A percentile compares a stretch with the other conserved stretches of the same genome.
These are phyloP conservation scores for Piper longum DNA, from an alignment of 164 flowering plant genomes.

Conservation along the genomic window DNA sequence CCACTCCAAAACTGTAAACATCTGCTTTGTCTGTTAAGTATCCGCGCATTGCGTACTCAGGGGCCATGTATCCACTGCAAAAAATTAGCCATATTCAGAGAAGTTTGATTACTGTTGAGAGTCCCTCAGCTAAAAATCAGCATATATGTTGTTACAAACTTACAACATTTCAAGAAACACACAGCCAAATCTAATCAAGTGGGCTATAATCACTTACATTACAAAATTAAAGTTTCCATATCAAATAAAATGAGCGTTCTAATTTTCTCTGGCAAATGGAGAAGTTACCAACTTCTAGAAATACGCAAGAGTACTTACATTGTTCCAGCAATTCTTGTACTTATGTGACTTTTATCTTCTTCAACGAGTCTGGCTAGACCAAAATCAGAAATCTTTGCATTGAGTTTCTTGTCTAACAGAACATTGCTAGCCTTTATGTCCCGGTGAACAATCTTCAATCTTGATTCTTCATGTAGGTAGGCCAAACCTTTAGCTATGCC, in stretches of 20 bases:
- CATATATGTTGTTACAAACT: too few species aligned
- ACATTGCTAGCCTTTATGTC: slow-evolving; percentile 11
- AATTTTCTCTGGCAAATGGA: too few species aligned
- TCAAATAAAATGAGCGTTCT: too few species aligned
- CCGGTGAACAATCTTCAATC: slow-evolving; percentile 7
- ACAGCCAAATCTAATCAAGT: too few species aligned
- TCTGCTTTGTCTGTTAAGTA: slow-evolving; percentile 57
- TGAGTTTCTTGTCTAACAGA: slow-evolving; percentile 7
- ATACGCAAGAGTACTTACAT: slow-evolving; percentile 5
- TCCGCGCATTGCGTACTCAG: slow-evolving; percentile 79
- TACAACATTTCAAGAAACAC: too few species aligned
- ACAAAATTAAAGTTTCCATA: too few species aligned
- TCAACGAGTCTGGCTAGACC: slow-evolving; percentile 10
- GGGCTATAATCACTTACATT: too few species aligned
- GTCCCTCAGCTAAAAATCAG: not conserved
- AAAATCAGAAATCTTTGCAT: slow-evolving; percentile 9
- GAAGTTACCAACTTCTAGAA: not conserved
- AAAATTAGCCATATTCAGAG: not conserved
- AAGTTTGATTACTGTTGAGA: not conserved
- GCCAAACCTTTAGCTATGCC: slow-evolving; percentile 10
- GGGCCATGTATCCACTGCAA: slow-evolving; percentile 21
- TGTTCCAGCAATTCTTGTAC: slow-evolving; percentile 8
- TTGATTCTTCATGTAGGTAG: slow-evolving; percentile 10
- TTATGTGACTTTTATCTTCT: slow-evolving; percentile 8
- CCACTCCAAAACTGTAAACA: slow-evolving; percentile 74